A percentile compares a stretch with the other conserved stretches of the same genome.
These are phyloP conservation scores for Colletotrichum tamarilloi DNA, from an alignment of 2,329 filamentous ascomycete genomes.

Conservation along the genomic window DNA sequence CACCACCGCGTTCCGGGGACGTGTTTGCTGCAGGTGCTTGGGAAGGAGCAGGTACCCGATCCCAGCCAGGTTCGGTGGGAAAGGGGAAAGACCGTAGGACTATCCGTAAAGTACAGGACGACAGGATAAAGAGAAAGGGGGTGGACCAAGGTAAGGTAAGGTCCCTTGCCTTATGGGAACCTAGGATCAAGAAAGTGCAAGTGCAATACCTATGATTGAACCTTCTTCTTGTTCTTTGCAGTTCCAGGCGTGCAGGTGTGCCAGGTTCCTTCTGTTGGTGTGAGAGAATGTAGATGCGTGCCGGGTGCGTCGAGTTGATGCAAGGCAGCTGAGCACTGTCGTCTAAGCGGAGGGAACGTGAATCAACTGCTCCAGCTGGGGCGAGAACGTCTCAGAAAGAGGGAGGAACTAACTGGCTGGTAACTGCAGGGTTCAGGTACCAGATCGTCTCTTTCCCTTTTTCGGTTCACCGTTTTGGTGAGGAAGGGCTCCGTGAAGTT, in stretches of 20 bases:
- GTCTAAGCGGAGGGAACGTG: slow-evolving; percentile 31
- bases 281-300: background rate
- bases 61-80: background rate
- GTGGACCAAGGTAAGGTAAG: background rate
- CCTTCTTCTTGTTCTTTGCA: background rate
- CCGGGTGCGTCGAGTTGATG: slow-evolving; percentile 12
- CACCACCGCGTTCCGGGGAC: background rate
- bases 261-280: background rate
- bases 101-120: background rate
- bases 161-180: too few species aligned
- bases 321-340: slow-evolving; percentile 1
- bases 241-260: too few species aligned
- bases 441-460: slow-evolving; percentile 1
- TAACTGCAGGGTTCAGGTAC: background rate
- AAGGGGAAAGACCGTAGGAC: background rate
- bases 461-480: background rate
- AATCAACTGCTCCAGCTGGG: background rate
- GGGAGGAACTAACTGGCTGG: background rate
- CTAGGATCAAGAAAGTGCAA: background rate
- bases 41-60: background rate
- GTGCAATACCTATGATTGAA: background rate
- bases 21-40: background rate
- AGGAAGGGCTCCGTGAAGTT: background rate
- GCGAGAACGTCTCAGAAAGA: slow-evolving; percentile 7
- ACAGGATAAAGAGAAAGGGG: background rate